phyloP scores from a whole-genome alignment of 768 basidiomycete species.

The Mycena sanguinolenta region DNA sequence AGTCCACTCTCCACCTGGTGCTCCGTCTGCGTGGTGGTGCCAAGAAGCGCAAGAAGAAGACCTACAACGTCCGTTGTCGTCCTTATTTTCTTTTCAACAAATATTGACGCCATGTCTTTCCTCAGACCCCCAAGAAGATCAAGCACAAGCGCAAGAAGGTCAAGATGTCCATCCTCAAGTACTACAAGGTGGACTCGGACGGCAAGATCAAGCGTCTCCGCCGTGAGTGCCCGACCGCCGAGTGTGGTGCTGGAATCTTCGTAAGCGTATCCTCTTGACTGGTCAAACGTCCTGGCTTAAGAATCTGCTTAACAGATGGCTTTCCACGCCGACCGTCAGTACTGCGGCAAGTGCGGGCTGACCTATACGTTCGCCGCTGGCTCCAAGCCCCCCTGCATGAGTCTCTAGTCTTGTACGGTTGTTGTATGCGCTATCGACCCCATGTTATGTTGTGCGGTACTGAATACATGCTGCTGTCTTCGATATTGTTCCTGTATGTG shows the following conservation, averaged over 20 bases:
- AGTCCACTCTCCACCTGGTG: conserved; percentile 97
- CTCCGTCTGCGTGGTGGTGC: conserved; percentile 98
- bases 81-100: background rate
- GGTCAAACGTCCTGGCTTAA: conserved; percentile 37
- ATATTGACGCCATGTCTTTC: conserved; percentile 28
- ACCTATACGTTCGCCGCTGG: conserved; percentile 89
- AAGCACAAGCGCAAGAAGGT: conserved; percentile 99
- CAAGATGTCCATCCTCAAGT: conserved; percentile 99
- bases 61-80: conserved; percentile 83
- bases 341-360: conserved; percentile 95
- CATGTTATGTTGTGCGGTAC: conserved; percentile 13
- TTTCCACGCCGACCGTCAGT: conserved; percentile 97
- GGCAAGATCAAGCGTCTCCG: conserved; percentile 99
- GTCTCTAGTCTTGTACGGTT: conserved; percentile 1
- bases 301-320: conserved; percentile 81
- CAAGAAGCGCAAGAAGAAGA: conserved; percentile 99
- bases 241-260: conserved; percentile 89
- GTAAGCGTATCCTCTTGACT: conserved; percentile 61
- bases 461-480: conserved; percentile 6
- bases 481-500: background rate
- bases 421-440: conserved; percentile 1
- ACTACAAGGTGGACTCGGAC: conserved; percentile 99
- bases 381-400: conserved; percentile 82
- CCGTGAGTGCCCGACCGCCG: conserved; percentile 91
- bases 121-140: conserved; percentile 97